These are phyloP conservation scores for Ogataea trehaloabstinens DNA, from an alignment of 805 yeast genomes.

Conservation along the genomic window DNA sequence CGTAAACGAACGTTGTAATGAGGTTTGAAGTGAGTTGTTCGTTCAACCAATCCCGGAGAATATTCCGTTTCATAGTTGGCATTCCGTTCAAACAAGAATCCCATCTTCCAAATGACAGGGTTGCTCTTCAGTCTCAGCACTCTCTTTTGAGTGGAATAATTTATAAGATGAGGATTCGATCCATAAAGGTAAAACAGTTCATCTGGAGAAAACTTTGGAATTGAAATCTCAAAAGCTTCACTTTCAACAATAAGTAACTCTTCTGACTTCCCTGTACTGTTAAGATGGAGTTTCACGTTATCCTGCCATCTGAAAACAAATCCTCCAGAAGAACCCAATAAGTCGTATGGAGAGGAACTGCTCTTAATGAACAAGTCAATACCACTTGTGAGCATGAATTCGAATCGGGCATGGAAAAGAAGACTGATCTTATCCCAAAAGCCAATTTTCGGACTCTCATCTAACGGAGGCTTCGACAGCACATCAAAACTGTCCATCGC, in stretches of 20 bases:
- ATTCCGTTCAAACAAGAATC: constrained; percentile 71
- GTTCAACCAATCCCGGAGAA: constrained; percentile 32
- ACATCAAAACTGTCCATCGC: constrained; percentile 65
- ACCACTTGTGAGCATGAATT: constrained; percentile 46
- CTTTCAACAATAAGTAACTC: constrained; percentile 55
- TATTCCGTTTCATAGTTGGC: constrained; percentile 32
- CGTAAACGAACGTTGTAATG: constrained; percentile 58
- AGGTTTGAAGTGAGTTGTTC: constrained; percentile 49
- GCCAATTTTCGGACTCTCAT: constrained; percentile 61
- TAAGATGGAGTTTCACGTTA: constrained; percentile 47
- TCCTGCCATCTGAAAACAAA: constrained; percentile 64
- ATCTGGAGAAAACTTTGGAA: constrained; percentile 45
- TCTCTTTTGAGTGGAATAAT: constrained; percentile 43
- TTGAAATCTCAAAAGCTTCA: constrained; percentile 52
- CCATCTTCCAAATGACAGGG: constrained; percentile 72
- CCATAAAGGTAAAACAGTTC: constrained; percentile 26
- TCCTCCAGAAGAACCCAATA: constrained; percentile 59
- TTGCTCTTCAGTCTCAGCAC: constrained; percentile 62
- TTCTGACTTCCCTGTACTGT: constrained; percentile 46
- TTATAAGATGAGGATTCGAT: constrained; percentile 28
- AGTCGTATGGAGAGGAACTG: constrained; percentile 54
- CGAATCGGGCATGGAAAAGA: constrained; percentile 51
- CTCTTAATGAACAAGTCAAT: constrained; percentile 64
- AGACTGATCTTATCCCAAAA: constrained; percentile 70
- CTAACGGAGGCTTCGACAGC: constrained; percentile 67